Percentiles rank a stretch among this genome's conserved stretches.
phyloP scores from a whole-genome alignment of 2,329 filamentous ascomycete species.

The Paradendryphiella salina region DNA sequence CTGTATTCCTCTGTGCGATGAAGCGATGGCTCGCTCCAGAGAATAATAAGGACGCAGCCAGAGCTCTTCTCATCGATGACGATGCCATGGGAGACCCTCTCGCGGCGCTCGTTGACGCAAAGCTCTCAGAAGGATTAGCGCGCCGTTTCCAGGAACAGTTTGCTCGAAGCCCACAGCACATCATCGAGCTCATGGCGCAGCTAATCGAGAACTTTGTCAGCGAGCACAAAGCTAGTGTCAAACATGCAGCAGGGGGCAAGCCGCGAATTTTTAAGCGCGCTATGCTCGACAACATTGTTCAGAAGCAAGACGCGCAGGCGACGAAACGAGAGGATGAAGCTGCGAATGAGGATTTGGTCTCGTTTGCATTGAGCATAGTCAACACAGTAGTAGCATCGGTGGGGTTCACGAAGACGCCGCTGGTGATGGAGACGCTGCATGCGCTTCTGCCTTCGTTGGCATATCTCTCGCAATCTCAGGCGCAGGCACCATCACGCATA shows the following conservation, averaged over 20 bases:
- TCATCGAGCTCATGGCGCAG: constrained; percentile 65
- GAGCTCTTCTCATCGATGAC: constrained; percentile 35
- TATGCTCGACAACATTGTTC: constrained; percentile 34
- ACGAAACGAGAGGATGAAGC: neutral
- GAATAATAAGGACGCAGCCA: constrained; percentile 8
- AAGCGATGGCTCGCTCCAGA: constrained; percentile 57
- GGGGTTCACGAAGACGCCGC: constrained; percentile 38
- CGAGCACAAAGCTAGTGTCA: constrained; percentile 51
- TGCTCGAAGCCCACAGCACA: constrained; percentile 64
- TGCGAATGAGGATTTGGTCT: constrained; percentile 42
- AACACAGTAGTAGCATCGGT: constrained; percentile 43
- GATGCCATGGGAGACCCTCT: constrained; percentile 49
- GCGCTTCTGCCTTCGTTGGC: constrained; percentile 24
- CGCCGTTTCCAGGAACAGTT: constrained; percentile 65
- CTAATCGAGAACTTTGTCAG: constrained; percentile 55
- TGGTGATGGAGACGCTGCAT: constrained; percentile 20
- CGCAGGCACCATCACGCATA: constrained; percentile 8
- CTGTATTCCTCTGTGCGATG: constrained; percentile 64
- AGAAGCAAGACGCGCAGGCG: constrained; percentile 1
- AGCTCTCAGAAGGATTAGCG: constrained; percentile 68
- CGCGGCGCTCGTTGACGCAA: constrained; percentile 59
- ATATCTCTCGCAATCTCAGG: constrained; percentile 25
- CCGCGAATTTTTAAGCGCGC: constrained; percentile 29
- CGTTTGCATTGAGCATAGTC: constrained; percentile 49
- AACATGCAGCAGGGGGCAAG: constrained; percentile 29